phyloP scores from a whole-genome alignment of 768 basidiomycete genomes.

The Coprinopsis strossmayeri region DNA sequence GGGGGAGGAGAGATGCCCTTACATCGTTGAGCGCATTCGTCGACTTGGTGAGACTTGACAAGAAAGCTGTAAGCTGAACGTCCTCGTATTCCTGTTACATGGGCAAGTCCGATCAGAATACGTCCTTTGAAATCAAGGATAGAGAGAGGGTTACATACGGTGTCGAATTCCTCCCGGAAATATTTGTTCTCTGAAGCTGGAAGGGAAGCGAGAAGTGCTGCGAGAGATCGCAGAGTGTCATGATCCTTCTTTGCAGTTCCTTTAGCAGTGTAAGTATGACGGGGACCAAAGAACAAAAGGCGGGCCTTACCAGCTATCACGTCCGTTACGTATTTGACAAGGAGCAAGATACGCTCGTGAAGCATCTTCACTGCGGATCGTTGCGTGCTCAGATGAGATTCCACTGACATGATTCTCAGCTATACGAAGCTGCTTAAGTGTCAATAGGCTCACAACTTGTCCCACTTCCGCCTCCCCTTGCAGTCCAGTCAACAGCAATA shows the following conservation, averaged over 20 bases:
- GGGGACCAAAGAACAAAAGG: background rate
- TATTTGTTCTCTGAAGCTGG: conserved; percentile 79
- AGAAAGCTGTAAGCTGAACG: conserved; percentile 85
- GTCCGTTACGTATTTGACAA: conserved; percentile 81
- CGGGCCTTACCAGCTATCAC: conserved; percentile 58
- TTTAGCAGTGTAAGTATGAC: conserved; percentile 26
- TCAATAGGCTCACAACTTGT: conserved; percentile 57
- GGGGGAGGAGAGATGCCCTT: conserved; percentile 20
- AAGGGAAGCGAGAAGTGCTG: conserved; percentile 81
- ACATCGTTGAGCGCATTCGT: conserved; percentile 87
- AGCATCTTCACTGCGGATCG: conserved; percentile 96
- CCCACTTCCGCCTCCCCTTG: conserved; percentile 76
- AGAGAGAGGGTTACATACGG: conserved; percentile 36
- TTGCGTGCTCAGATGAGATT: conserved; percentile 86
- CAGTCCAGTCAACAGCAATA: conserved; percentile 96
- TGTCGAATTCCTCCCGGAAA: conserved; percentile 87
- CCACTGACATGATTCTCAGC: conserved; percentile 46
- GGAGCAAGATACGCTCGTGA: conserved; percentile 78
- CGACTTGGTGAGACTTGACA: conserved; percentile 85
- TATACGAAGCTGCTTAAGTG: background rate
- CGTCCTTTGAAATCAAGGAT: background rate
- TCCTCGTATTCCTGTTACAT: conserved; percentile 83
- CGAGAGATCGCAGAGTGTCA: conserved; percentile 73
- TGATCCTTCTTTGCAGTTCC: conserved; percentile 76
- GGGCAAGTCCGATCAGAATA: background rate